Percentiles rank a stretch among this genome's conserved stretches.
Conservation (phyloP, 345 rosid species). For the Kandelia obovata region DNA sequence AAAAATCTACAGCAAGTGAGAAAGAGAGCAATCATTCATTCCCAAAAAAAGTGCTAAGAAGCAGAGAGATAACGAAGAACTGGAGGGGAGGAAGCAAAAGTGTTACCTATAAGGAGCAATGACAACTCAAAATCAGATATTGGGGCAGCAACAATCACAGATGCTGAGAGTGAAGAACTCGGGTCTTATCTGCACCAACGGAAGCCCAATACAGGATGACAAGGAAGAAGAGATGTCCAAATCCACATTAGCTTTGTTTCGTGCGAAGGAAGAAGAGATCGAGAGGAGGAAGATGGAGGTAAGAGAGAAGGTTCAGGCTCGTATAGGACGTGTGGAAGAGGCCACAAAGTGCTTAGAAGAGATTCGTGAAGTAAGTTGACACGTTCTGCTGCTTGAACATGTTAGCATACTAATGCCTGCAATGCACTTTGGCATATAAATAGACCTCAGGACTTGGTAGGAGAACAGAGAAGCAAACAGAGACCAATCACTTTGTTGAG, state of each 20-base stretch:
- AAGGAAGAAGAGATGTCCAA: constrained; percentile 67
- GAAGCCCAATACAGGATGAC: constrained; percentile 50
- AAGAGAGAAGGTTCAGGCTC: constrained; percentile 57
- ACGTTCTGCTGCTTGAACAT: neutral
- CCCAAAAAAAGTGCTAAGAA: constrained; percentile 1
- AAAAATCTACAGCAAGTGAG: constrained; percentile 25
- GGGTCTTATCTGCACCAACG: constrained; percentile 30
- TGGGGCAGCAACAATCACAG: constrained; percentile 45
- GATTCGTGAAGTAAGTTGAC: constrained; percentile 68
- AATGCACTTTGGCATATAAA: no score
- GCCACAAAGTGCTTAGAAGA: constrained; percentile 70
- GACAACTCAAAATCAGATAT: constrained; percentile 48
- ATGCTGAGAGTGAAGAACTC: constrained; percentile 52
- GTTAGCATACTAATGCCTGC: neutral
- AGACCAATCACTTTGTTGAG: no score
- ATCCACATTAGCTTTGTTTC: constrained; percentile 65
- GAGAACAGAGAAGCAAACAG: no score
- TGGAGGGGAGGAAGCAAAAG: constrained; percentile 3
- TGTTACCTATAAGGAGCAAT: constrained; percentile 21
- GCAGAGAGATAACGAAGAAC: constrained; percentile 14
- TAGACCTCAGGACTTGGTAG: no score
- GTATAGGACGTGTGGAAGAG: constrained; percentile 71
- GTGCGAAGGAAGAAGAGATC: constrained; percentile 89
- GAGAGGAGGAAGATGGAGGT: constrained; percentile 80
- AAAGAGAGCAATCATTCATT: constrained; percentile 37